Evolutionary conservation across 2,329 filamentous ascomycete genomes (phyloP).

Genomic region (Geoglossum cookeanum): DNA sequence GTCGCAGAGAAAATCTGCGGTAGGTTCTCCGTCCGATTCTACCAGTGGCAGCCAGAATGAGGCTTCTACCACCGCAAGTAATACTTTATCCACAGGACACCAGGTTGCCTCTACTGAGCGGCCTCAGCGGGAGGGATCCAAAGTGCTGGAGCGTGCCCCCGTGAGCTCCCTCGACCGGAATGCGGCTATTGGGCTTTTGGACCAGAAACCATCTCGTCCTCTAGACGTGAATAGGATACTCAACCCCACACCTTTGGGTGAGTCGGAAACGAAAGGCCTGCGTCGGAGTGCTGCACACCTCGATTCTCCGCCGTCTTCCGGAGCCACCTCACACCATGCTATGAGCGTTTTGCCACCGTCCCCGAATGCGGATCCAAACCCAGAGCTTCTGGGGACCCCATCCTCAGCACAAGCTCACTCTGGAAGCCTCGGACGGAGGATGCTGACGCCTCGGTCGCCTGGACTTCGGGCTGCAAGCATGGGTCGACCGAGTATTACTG

Average conservation of each 20-base stretch:
- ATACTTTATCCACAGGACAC: background rate
- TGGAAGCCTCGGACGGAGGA: slow-evolving; percentile 23
- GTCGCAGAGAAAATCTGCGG: slow-evolving; percentile 2
- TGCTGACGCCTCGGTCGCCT: slow-evolving; percentile 40
- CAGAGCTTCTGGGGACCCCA: background rate
- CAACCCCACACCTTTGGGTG: slow-evolving; percentile 13
- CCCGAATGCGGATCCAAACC: background rate
- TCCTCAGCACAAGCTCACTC: slow-evolving; percentile 15
- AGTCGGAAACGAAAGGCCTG: background rate
- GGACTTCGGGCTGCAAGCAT: slow-evolving; percentile 31
- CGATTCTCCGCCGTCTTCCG: slow-evolving; percentile 14
- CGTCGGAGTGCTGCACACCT: background rate
- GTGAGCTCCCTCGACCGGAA: background rate
- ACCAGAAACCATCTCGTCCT: slow-evolving; percentile 13
- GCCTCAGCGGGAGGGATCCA: background rate
- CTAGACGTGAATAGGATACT: slow-evolving; percentile 19
- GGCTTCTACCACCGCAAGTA: background rate
- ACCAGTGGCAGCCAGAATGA: background rate
- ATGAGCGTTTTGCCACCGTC: background rate
- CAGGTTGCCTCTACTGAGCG: background rate
- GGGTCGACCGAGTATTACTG: slow-evolving; percentile 23
- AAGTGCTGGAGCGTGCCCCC: background rate
- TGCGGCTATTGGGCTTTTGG: background rate
- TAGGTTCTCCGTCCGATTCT: background rate
- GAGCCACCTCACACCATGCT: slow-evolving; percentile 17